A percentile compares a stretch with the other conserved stretches of the same genome.
Evolutionary conservation across 257 asterid genomes (phyloP).

Genomic region (Solanum bukasovii): DNA sequence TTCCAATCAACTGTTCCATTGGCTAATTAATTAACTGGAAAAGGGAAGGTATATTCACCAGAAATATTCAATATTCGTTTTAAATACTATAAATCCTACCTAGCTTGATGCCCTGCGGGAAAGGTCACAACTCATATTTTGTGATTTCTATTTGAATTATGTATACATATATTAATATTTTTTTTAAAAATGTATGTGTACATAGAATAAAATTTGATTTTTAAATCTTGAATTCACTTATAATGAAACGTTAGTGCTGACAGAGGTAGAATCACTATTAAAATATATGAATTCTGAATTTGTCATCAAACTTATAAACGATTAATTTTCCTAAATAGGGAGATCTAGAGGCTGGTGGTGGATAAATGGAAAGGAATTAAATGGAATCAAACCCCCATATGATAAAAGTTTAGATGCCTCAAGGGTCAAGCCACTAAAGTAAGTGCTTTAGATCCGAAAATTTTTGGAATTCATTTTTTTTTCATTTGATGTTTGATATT

Average conservation of each 20-base stretch:
- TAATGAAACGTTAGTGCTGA: neutral
- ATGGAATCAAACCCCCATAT: no score
- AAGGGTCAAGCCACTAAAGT: no score
- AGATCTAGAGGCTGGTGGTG: neutral
- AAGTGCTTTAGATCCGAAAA: no score
- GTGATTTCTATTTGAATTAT: neutral
- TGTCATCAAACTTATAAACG: neutral
- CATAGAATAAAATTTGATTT: neutral
- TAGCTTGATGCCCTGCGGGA: neutral
- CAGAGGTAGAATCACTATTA: neutral
- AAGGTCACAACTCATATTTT: neutral
- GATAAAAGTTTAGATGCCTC: no score
- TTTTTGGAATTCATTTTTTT: no score
- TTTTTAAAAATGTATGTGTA: neutral
- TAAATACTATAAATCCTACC: neutral
- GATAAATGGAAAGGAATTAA: neutral
- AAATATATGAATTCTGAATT: neutral
- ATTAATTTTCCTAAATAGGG: neutral
- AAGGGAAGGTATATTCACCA: neutral
- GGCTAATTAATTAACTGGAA: neutral
- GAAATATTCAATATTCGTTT: neutral
- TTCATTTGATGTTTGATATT: no score
- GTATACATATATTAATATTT: no score
- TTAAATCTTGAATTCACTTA: neutral
- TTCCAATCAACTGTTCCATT: neutral